Percentiles rank a stretch among this genome's conserved stretches.
Conservation (phyloP, 169 alveolate genomes). For the Plasmodium fragile region DNA sequence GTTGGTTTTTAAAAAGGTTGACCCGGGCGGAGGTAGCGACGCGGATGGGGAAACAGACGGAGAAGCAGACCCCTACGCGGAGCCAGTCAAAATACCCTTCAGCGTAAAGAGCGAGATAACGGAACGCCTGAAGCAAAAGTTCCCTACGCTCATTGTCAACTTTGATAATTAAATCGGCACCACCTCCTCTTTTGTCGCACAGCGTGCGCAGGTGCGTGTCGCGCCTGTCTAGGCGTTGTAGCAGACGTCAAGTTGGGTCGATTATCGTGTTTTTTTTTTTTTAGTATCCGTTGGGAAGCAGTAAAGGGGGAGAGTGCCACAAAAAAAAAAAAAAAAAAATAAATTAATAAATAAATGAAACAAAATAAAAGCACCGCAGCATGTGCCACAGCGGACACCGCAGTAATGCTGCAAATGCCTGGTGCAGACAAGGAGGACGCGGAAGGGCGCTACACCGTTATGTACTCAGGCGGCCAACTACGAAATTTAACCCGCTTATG, state of each 20-base stretch:
- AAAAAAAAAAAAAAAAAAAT: too few relatives aligned
- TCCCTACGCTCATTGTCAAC: constrained; percentile 65
- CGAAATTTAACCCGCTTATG: constrained; percentile 86
- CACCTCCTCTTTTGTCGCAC: neutral
- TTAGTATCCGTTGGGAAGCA: neutral
- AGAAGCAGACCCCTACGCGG: neutral
- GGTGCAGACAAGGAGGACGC: neutral
- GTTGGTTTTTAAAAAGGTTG: constrained; percentile 25
- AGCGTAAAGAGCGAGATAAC: constrained; percentile 62
- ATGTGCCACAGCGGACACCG: neutral
- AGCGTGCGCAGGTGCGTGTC: neutral
- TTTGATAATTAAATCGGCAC: constrained; percentile 47
- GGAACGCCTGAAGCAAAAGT: constrained; percentile 69
- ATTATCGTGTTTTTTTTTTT: neutral
- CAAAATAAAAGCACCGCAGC: neutral
- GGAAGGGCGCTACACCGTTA: constrained; percentile 74
- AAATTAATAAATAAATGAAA: too few relatives aligned
- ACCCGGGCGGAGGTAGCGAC: neutral
- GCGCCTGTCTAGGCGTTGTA: neutral
- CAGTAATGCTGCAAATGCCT: neutral
- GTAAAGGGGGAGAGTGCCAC: neutral
- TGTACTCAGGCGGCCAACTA: constrained; percentile 90
- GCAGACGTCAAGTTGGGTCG: neutral
- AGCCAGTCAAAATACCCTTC: constrained; percentile 55
- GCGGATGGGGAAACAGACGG: neutral